Conservation (phyloP, 106 monocot species). For the Dendrobium chrysotoxum region DNA sequence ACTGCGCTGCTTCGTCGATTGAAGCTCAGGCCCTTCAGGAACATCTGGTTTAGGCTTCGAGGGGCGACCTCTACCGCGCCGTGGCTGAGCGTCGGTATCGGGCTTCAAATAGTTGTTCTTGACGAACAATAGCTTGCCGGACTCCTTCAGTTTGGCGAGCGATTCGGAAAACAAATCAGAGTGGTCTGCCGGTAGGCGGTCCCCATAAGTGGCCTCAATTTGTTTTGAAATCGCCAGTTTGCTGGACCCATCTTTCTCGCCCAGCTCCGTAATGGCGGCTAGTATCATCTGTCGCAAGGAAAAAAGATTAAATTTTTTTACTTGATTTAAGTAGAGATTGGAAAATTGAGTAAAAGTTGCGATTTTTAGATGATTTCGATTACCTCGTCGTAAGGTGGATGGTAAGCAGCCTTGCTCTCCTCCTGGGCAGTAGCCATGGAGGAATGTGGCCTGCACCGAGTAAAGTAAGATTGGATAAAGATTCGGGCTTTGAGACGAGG, state of each 20-base stretch:
- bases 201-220: slow-evolving; percentile 53
- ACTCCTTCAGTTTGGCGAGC: slow-evolving; percentile 38
- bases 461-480: too few relatives aligned
- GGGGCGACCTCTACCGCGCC: slow-evolving; percentile 18
- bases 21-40: neutral
- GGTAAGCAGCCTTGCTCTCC: neutral
- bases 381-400: neutral
- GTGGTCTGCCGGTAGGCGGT: slow-evolving; percentile 38
- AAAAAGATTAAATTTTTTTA: neutral
- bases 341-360: neutral
- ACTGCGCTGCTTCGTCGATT: slow-evolving; percentile 6
- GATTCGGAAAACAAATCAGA: slow-evolving; percentile 29
- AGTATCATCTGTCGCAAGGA: slow-evolving; percentile 58
- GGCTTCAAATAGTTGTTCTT: slow-evolving; percentile 35
- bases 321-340: neutral
- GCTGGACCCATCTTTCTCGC: slow-evolving; percentile 58
- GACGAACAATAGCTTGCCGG: slow-evolving; percentile 30
- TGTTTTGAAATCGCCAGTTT: slow-evolving; percentile 59
- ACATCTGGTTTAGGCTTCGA: slow-evolving; percentile 12
- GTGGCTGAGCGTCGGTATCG: neutral
- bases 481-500: too few relatives aligned
- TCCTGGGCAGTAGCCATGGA: neutral
- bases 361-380: neutral
- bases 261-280: slow-evolving; percentile 42
- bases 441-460: too few relatives aligned